phyloP scores from a whole-genome alignment of 2,329 filamentous ascomycete species.

The Cadophora sp. region DNA sequence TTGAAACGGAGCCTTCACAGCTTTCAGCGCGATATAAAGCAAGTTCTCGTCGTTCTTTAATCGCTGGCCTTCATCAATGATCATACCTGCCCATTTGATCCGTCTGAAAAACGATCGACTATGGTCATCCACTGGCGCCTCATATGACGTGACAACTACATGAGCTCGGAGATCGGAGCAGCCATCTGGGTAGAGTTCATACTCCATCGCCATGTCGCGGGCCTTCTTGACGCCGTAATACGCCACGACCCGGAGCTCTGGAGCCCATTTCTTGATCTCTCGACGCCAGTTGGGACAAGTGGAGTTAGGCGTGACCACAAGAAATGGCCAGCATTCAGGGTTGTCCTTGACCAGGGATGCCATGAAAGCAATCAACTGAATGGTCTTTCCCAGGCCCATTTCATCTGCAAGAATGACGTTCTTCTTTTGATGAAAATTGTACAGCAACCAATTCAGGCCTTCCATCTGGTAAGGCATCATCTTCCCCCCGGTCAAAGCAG shows the following conservation, averaged over 20 bases:
- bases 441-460: conserved; percentile 93
- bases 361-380: conserved; percentile 87
- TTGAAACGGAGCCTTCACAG: conserved; percentile 81
- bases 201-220: conserved; percentile 77
- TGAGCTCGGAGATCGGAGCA: conserved; percentile 80
- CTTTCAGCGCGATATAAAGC: conserved; percentile 76
- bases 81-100: conserved; percentile 84
- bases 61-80: conserved; percentile 95
- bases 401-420: conserved; percentile 96
- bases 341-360: conserved; percentile 72
- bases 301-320: conserved; percentile 92
- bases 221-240: conserved; percentile 83
- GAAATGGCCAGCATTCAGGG: conserved; percentile 85
- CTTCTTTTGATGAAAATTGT: conserved; percentile 81
- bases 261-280: conserved; percentile 94
- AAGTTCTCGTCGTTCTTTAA: conserved; percentile 91
- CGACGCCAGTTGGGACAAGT: conserved; percentile 98
- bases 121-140: conserved; percentile 78
- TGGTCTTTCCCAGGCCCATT: conserved; percentile 97
- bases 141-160: conserved; percentile 93
- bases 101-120: conserved; percentile 69
- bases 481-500: conserved; percentile 75
- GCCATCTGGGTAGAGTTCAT: conserved; percentile 81
- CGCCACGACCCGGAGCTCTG: conserved; percentile 84
- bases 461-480: conserved; percentile 95